These are phyloP conservation scores for Magnolia kwangsiensis DNA, from an alignment of 164 flowering plant species.

Conservation along the genomic window DNA sequence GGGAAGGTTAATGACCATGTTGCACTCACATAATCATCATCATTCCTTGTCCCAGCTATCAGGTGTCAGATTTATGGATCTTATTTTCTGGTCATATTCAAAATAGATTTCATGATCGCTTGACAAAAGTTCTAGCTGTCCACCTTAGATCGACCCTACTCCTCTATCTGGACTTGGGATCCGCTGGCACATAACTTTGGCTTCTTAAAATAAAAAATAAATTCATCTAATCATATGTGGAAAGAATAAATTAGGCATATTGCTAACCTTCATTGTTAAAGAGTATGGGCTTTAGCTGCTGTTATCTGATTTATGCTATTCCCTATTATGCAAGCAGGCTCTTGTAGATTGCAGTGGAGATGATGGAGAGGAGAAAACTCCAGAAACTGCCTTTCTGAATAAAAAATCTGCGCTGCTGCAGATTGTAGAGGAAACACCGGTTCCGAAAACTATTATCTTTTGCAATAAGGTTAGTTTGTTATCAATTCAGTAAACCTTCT, in stretches of 20 bases:
- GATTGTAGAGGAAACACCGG: conserved; percentile 63
- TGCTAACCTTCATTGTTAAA: background rate
- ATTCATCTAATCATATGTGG: background rate
- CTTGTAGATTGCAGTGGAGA: conserved; percentile 97
- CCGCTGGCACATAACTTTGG: no score
- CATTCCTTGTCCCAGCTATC: no score
- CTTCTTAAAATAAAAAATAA: no score
- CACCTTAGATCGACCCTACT: no score
- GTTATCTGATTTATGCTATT: conserved; percentile 7
- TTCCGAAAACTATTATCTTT: conserved; percentile 75
- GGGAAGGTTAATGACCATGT: no score
- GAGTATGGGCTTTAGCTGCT: background rate
- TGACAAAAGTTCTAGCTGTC: no score
- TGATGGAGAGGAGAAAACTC: conserved; percentile 57
- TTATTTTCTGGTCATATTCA: no score
- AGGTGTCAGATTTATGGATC: no score
- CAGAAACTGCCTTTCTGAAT: conserved; percentile 85
- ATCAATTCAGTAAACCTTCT: background rate
- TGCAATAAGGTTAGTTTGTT: conserved; percentile 77
- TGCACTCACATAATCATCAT: no score
- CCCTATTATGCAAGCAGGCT: conserved; percentile 38
- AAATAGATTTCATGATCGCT: no score
- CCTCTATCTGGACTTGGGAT: no score
- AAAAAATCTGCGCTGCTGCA: conserved; percentile 78
- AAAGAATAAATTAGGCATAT: background rate